Percentiles rank a stretch among this genome's conserved stretches.
Evolutionary conservation across 2,329 filamentous ascomycete genomes (phyloP).

Genomic region (Hymenoscyphus fraxineus): DNA sequence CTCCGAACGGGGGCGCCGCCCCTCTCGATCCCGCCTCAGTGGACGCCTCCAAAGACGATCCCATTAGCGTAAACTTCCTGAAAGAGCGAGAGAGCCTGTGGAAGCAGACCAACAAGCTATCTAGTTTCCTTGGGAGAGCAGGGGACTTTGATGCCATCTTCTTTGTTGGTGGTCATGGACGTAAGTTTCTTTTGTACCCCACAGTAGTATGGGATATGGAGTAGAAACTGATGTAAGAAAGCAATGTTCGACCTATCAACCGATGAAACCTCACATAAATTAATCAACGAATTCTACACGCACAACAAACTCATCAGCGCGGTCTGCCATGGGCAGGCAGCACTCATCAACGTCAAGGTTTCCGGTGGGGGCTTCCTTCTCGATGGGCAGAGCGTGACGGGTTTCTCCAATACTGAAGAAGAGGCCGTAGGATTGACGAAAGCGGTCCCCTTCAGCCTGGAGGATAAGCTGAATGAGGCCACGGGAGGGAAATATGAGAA

Average conservation of each 20-base stretch:
- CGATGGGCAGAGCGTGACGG: constrained; percentile 54
- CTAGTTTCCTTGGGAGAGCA: constrained; percentile 43
- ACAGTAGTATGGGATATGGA: background rate
- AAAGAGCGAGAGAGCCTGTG: constrained; percentile 45
- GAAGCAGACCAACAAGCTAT: constrained; percentile 48
- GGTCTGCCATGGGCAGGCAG: constrained; percentile 66
- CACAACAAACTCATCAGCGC: constrained; percentile 61
- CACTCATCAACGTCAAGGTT: constrained; percentile 54
- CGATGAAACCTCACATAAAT: constrained; percentile 50
- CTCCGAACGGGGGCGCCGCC: constrained; percentile 40
- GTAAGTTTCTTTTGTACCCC: constrained; percentile 37
- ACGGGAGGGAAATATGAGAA: constrained; percentile 50
- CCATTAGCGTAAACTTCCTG: constrained; percentile 37
- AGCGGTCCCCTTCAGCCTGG: constrained; percentile 57
- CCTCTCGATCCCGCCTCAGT: constrained; percentile 43
- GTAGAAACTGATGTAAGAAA: background rate
- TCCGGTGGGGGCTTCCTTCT: constrained; percentile 51
- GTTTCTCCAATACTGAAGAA: constrained; percentile 52
- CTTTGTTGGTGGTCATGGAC: constrained; percentile 54
- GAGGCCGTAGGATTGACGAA: constrained; percentile 39
- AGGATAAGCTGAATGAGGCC: constrained; percentile 48
- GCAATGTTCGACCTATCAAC: constrained; percentile 40
- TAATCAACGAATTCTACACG: constrained; percentile 59
- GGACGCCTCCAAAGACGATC: constrained; percentile 40
- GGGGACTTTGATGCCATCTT: constrained; percentile 52